These are phyloP conservation scores for Mycena capillaripes DNA, from an alignment of 768 basidiomycete genomes.

Conservation along the genomic window DNA sequence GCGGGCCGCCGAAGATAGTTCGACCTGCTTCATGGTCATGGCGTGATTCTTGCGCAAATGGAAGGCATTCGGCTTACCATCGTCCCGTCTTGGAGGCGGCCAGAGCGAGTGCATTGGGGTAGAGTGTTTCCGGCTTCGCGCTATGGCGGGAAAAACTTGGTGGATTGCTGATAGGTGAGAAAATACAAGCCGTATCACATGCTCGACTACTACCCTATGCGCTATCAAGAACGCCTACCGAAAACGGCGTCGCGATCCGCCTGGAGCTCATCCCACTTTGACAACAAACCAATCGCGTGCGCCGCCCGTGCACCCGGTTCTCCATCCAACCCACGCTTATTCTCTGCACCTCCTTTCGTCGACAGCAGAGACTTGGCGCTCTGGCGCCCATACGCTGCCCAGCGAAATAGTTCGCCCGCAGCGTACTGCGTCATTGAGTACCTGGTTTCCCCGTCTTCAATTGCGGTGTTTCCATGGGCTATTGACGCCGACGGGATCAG, in stretches of 20 bases:
- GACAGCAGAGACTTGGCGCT: not conserved
- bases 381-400: not conserved
- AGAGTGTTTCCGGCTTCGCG: no score
- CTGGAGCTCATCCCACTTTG: not conserved
- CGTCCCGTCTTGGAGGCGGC: no score
- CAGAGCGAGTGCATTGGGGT: no score
- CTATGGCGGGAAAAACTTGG: no score
- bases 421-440: constrained; percentile 41
- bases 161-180: no score
- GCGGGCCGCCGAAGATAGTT: no score
- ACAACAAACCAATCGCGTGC: not conserved
- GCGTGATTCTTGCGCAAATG: no score
- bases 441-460: constrained; percentile 30
- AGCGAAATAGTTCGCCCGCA: constrained; percentile 19
- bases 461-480: constrained; percentile 29
- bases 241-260: not conserved
- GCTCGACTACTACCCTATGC: no score
- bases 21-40: no score
- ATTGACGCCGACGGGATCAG: not conserved
- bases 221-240: no score
- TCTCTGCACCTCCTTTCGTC: not conserved
- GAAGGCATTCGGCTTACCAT: no score
- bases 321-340: not conserved
- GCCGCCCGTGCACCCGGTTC: not conserved
- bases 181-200: no score